Evolutionary conservation across 129 eudicot genomes (phyloP), one percentile per base, ranked within the genome.

Genomic region (Artemisia argyi): DNA sequence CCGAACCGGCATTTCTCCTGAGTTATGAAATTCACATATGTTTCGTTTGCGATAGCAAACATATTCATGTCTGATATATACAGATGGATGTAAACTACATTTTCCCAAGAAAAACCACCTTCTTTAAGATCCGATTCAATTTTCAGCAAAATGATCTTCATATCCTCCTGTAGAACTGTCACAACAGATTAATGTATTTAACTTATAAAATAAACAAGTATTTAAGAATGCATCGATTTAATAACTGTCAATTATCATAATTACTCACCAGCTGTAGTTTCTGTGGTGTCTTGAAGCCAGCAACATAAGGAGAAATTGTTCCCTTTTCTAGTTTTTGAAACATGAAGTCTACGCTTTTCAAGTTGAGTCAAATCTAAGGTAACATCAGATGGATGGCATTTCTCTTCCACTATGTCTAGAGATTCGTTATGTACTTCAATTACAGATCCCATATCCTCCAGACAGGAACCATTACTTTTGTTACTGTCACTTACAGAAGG

Each of bases 1-100:
- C 98, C 98, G 70, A 78, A 84, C 47, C 73, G 87, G 68, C 98
- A 93, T 81, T 89, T 90, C 48, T 93, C 98, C 53, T 89, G 97
- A 66, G 96, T 90, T 76, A 93, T 85, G 64, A 83, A 93, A 75
- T 73, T 84, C 57, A 87, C 89, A 39, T 93, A 93, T 42, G 91
- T 85, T 71, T 93, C 92, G 61, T 93, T 93, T 74, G 98, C 97
- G 19, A 74, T 49, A 11, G 96, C 68, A 83, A 93, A 93, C 66
- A 87, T 84, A 69, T 80, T 75, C 97, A 93, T 93, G 26, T 93
- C 85, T 64, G 92, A 86, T 46, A 93, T 80, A 79, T 89, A 93
- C 26, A 93, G 79, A 82, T 93, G 98, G 62, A 93, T 82, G 73
- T 93, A 93, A 52, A 93, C 90, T 28, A 93, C 98, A 76, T 84